Conservation (phyloP, 1,284 basidiomycete species). For the Grifola frondosa region DNA sequence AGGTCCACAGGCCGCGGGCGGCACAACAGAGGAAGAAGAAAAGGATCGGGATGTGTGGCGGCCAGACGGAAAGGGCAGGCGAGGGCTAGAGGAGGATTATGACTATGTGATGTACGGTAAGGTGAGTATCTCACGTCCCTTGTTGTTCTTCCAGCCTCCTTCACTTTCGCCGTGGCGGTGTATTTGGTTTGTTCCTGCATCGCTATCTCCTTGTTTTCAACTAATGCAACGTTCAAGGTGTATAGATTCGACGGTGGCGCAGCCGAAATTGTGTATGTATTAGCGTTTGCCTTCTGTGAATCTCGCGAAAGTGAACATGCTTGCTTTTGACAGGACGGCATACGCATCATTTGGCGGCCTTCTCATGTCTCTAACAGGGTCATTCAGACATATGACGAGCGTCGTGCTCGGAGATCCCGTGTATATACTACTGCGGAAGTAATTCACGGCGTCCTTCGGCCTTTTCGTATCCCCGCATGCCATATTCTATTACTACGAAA, state of each 20-base stretch:
- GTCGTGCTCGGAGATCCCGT: slow-evolving; percentile 93
- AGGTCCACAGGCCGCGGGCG: slow-evolving; percentile 47
- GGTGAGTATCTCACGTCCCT: slow-evolving; percentile 45
- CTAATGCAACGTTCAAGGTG: slow-evolving; percentile 52
- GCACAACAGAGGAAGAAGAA: slow-evolving; percentile 53
- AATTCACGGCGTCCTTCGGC: slow-evolving; percentile 18
- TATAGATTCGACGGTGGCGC: slow-evolving; percentile 95
- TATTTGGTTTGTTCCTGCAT: not conserved
- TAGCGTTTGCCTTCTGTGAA: slow-evolving; percentile 3
- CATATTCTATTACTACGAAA: slow-evolving; percentile 7
- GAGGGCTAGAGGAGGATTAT: slow-evolving; percentile 93
- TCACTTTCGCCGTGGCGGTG: not conserved
- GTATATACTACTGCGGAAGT: slow-evolving; percentile 87
- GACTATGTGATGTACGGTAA: slow-evolving; percentile 99
- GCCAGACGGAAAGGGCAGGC: slow-evolving; percentile 82
- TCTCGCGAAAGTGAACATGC: slow-evolving; percentile 9
- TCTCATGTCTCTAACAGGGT: slow-evolving; percentile 91
- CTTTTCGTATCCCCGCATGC: not conserved
- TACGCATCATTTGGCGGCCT: slow-evolving; percentile 98
- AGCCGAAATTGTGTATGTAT: slow-evolving; percentile 77
- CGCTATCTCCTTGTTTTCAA: not conserved
- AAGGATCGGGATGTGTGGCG: slow-evolving; percentile 84
- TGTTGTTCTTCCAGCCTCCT: not conserved
- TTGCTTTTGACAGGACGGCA: slow-evolving; percentile 63
- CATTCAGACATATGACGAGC: slow-evolving; percentile 89